These are phyloP conservation scores for Neurospora sp. DNA, from an alignment of 495 filamentous ascomycete genomes.

Conservation along the genomic window DNA sequence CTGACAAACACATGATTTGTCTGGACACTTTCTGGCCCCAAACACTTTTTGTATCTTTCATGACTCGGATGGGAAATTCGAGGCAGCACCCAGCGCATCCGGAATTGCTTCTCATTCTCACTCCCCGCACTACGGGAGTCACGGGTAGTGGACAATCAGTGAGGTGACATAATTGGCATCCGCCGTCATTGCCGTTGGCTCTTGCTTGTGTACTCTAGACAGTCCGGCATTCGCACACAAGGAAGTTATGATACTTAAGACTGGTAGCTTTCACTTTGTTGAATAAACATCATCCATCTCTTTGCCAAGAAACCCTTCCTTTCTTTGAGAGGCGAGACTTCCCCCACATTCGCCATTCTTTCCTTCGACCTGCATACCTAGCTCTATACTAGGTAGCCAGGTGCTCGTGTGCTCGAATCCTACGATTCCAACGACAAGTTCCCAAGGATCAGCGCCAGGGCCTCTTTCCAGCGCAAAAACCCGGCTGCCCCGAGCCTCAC, in stretches of 20 bases:
- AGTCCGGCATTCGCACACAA: not conserved
- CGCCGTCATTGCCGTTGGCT: not conserved
- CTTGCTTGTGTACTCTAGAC: too few species aligned
- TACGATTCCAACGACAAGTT: not conserved
- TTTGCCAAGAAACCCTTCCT: not conserved
- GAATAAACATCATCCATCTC: not conserved
- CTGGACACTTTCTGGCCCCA: not conserved
- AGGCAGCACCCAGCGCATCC: not conserved
- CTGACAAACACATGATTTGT: not conserved
- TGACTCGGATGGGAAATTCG: not conserved
- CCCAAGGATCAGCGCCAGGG: not conserved
- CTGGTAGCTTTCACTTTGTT: not conserved
- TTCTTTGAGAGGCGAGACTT: not conserved
- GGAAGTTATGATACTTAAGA: not conserved
- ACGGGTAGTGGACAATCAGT: not conserved
- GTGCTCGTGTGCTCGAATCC: not conserved
- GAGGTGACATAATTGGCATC: not conserved
- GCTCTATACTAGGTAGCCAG: not conserved
- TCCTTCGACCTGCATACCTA: not conserved
- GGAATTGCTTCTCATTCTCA: not conserved
- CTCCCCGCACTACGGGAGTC: not conserved
- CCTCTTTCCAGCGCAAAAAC: not conserved
- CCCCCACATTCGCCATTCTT: not conserved
- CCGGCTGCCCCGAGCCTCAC: not conserved
- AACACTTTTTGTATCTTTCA: not conserved